Evolutionary conservation across 1,139 yeast genomes (phyloP), one percentile per base, ranked within the genome.

Genomic region (Pichia cactophila): DNA sequence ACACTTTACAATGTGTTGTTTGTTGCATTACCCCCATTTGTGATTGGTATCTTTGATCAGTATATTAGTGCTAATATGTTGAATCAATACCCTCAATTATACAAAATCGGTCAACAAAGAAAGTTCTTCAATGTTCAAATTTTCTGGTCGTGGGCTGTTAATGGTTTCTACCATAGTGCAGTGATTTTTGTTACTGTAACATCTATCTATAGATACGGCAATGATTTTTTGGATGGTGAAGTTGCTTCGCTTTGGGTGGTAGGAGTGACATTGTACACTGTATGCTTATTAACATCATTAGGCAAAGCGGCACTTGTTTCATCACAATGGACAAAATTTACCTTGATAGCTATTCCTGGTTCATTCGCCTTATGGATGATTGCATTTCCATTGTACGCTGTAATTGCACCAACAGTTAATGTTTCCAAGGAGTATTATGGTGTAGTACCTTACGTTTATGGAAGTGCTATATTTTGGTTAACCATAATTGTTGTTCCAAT

Each of bases 141-240:
- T 44, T 94, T 94, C 66, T 92, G 97, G 97, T 88, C 96, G 29
- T 94, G 98, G 98, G 86, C 92, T 47, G 70, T 81, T 46, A 94
- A 94, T 66, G 99, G 98, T 1, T 92, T 94, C 62, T 94, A 79
- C 67, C 99, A 94, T 64, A 88, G 97, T 10, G 87, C 89, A 2
- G 72, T 94, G 11, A 83, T 89, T 16, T 94, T 84, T 65, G 69
- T 90, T 43, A 83, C 94, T 38, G 75, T 88, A 11, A 75, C 76
- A 50, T 77, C 80, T 58, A 83, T 90, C 43, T 89, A 84, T 65
- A 69, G 75, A 50, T 76, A 78, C 61, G 92, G 94, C 33, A 77
- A 81, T 59, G 80, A 80, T 36, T 70, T 86, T 44, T 68, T 81
- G 2, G 72, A 73, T 58, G 99, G 98, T 3, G 70, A 73, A 50